Evolutionary conservation across 768 basidiomycete species (phyloP).

Genomic region (Cystobasidium ongulense): DNA sequence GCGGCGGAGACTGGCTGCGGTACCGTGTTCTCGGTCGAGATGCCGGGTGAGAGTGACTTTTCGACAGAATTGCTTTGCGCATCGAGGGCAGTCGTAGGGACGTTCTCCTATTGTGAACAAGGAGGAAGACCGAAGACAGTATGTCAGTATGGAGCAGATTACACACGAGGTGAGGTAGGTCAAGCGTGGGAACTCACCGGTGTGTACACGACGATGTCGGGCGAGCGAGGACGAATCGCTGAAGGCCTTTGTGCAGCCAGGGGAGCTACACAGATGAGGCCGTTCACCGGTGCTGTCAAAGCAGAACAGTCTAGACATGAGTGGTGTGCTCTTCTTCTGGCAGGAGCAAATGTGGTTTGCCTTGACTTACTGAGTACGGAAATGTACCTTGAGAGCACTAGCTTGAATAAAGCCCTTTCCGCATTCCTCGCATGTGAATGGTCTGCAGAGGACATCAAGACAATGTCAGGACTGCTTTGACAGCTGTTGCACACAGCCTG

Average conservation of each 20-base stretch:
- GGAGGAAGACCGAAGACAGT: neutral
- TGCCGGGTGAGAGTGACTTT: slow-evolving; percentile 48
- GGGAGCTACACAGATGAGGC: slow-evolving; percentile 70
- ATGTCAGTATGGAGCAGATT: too few relatives aligned
- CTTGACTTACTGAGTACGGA: slow-evolving; percentile 62
- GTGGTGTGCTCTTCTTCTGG: neutral
- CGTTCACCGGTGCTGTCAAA: slow-evolving; percentile 62
- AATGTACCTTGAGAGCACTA: slow-evolving; percentile 80
- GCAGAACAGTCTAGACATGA: neutral
- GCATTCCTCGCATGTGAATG: slow-evolving; percentile 43
- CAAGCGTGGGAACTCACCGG: slow-evolving; percentile 46
- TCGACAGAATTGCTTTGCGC: slow-evolving; percentile 41
- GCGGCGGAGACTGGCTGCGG: neutral
- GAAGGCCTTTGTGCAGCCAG: slow-evolving; percentile 73
- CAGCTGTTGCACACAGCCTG: slow-evolving; percentile 11
- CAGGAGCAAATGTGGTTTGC: neutral
- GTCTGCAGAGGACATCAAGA: slow-evolving; percentile 43
- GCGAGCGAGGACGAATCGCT: slow-evolving; percentile 86
- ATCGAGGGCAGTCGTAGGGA: slow-evolving; percentile 46
- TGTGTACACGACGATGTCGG: slow-evolving; percentile 63
- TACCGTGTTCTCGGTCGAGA: slow-evolving; percentile 42
- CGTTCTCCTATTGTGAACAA: slow-evolving; percentile 43
- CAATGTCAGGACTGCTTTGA: slow-evolving; percentile 44
- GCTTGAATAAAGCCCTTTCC: slow-evolving; percentile 53
- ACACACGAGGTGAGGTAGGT: too few relatives aligned